Evolutionary conservation across 148 eudicot species (phyloP), one percentile per base, ranked within the genome.

Genomic region (Beta vulgaris): DNA sequence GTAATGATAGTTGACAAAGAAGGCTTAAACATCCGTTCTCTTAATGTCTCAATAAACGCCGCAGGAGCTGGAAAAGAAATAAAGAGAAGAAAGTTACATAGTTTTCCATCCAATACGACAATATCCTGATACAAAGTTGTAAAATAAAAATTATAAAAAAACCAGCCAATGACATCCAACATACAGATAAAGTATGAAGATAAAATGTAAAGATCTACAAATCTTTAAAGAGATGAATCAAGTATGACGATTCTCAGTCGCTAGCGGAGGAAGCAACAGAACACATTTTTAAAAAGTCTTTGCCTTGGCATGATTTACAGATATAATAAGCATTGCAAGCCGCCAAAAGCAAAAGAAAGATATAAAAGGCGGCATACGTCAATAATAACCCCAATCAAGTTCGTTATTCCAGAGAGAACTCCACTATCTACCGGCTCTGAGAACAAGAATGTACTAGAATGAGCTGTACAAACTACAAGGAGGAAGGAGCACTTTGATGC

Each of bases 1-100:
- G 90, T 75, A 71, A 95, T 88, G 66, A 95, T 81, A 49, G 96
- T 82, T 66, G 97, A 92, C 79, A 95, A 82, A 65, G 96, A 81
- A 57, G 99, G 99, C 91, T 91, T 92, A 83, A 95, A 90, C 93
- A 95, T 91, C 65, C 92, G 85, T 49, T 95, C 99, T 88, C 96
- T 86, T 42, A 95, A 88, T 58, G 96, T 89, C 75, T 95, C 99
- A 42, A 95, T 87, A 77, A 95, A 95, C 28, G 94, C 90, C 70
- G 86, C 81, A 74, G 97, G 96, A 66, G 97, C 97, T 95, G 72
- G 86, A 83, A 83, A 69, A 43, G 54, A 65, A 16, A 18, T 46
- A 58, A 69, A 48, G 42, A 29, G 44, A 26, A 64, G 36, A 39
- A 12, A 6, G 58, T 59, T 36, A 34, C 29, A 32, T 21, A 42